phyloP scores from a whole-genome alignment of 2,329 filamentous ascomycete species.

The Fusarium protoensiforme region DNA sequence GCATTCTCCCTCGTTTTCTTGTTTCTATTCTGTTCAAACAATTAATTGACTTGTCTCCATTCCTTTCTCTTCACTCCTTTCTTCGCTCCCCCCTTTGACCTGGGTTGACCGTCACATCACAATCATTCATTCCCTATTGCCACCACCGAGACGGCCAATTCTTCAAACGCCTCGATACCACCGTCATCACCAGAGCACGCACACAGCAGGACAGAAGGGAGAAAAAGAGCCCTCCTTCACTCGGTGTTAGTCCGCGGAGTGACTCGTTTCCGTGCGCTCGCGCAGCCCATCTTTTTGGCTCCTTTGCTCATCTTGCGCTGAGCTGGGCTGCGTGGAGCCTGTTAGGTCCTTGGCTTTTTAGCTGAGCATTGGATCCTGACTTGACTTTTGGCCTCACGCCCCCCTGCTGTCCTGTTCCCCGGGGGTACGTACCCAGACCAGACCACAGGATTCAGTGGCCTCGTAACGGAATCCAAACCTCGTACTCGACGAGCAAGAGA shows the following conservation, averaged over 20 bases:
- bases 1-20: not conserved
- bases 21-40: conserved; percentile 17
- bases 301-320: conserved; percentile 6
- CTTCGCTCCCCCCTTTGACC: not conserved
- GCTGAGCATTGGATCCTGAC: conserved; percentile 13
- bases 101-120: conserved; percentile 1
- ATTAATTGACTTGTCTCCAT: conserved; percentile 36
- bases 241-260: conserved; percentile 17
- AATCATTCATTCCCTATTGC: conserved; percentile 2
- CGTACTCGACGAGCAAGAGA: conserved; percentile 17
- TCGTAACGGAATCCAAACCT: conserved; percentile 15
- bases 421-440: conserved; percentile 21
- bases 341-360: conserved; percentile 31
- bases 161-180: not conserved
- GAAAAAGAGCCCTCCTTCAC: not conserved
- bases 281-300: conserved; percentile 9
- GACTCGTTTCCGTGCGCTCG: conserved; percentile 21
- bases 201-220: no score
- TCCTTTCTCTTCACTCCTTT: conserved; percentile 28
- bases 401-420: conserved; percentile 7
- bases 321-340: conserved; percentile 20
- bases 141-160: not conserved
- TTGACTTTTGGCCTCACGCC: conserved; percentile 22
- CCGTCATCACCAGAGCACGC: conserved; percentile 3
- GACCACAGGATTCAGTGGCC: conserved; percentile 3